A percentile compares a stretch with the other conserved stretches of the same genome.
Evolutionary conservation across 2,329 filamentous ascomycete genomes (phyloP).

Genomic region (Ophiostoma sp.): DNA sequence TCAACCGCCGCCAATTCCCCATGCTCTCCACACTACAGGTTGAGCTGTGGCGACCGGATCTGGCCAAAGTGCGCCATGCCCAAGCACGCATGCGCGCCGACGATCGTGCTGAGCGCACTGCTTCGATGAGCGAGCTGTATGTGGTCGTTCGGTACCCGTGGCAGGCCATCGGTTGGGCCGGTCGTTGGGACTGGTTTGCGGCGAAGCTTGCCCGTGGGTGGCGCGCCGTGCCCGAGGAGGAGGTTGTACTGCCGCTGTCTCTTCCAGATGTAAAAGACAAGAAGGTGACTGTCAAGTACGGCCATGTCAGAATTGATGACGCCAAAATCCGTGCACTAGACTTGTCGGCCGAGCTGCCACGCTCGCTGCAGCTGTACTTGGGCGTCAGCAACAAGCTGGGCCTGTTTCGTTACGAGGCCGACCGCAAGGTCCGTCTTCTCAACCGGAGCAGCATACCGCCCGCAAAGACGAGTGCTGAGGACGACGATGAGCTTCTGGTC

Average conservation of each 20-base stretch:
- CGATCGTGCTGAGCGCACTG: slow-evolving; percentile 40
- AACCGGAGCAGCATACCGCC: slow-evolving; percentile 65
- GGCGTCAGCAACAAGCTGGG: slow-evolving; percentile 66
- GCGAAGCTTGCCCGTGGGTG: slow-evolving; percentile 55
- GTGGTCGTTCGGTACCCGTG: slow-evolving; percentile 68
- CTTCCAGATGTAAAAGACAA: background rate
- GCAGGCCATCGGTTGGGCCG: slow-evolving; percentile 50
- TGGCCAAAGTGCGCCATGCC: slow-evolving; percentile 52
- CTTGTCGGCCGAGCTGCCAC: slow-evolving; percentile 58
- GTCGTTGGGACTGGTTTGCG: slow-evolving; percentile 46
- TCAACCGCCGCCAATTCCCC: slow-evolving; percentile 70
- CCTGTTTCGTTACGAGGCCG: slow-evolving; percentile 65
- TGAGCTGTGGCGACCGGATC: slow-evolving; percentile 69
- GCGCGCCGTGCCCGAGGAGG: slow-evolving; percentile 57
- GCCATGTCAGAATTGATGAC: slow-evolving; percentile 66
- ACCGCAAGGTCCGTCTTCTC: slow-evolving; percentile 71
- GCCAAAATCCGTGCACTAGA: slow-evolving; percentile 58
- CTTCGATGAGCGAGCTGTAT: slow-evolving; percentile 54
- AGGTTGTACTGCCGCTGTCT: slow-evolving; percentile 64
- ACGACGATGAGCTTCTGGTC: slow-evolving; percentile 48
- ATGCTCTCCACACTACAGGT: slow-evolving; percentile 68
- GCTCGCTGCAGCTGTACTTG: slow-evolving; percentile 64
- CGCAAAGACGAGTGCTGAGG: slow-evolving; percentile 57
- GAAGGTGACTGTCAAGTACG: slow-evolving; percentile 37
- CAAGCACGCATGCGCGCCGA: slow-evolving; percentile 27